These are phyloP conservation scores for Nemania abortiva DNA, from an alignment of 2,329 filamentous ascomycete species.

Conservation along the genomic window DNA sequence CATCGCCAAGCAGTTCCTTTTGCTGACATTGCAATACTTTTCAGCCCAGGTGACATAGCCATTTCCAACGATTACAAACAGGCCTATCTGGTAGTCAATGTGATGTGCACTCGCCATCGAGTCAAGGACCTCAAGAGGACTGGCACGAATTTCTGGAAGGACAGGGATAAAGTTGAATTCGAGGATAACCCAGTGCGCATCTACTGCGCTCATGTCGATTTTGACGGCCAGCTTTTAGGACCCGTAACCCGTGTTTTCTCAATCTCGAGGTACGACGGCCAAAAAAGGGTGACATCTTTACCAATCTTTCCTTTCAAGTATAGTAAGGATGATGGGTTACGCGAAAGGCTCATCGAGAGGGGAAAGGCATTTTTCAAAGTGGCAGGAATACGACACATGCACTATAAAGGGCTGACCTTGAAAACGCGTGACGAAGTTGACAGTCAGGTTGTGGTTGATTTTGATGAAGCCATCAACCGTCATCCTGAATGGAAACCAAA, in stretches of 20 bases:
- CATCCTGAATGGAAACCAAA: conserved; percentile 28
- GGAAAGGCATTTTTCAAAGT: conserved; percentile 39
- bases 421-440: conserved; percentile 45
- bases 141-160: not conserved
- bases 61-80: conserved; percentile 16
- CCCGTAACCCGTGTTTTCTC: conserved; percentile 39
- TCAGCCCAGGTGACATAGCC: conserved; percentile 4
- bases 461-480: conserved; percentile 43
- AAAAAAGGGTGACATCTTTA: conserved; percentile 40
- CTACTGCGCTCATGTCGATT: conserved; percentile 45
- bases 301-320: conserved; percentile 41
- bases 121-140: not conserved
- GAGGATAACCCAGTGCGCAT: conserved; percentile 23
- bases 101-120: conserved; percentile 18
- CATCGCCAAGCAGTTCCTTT: conserved; percentile 13
- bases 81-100: conserved; percentile 9
- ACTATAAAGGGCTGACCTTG: conserved; percentile 44
- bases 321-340: conserved; percentile 12
- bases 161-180: conserved; percentile 11
- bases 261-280: conserved; percentile 41
- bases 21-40: conserved; percentile 17
- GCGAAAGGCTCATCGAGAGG: conserved; percentile 26
- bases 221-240: conserved; percentile 43
- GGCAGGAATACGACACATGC: conserved; percentile 42
- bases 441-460: conserved; percentile 49